Percentiles rank a stretch among this genome's conserved stretches.
These are phyloP conservation scores for Aspergillus sp. DNA, from an alignment of 2,329 filamentous ascomycete genomes.

Conservation along the genomic window DNA sequence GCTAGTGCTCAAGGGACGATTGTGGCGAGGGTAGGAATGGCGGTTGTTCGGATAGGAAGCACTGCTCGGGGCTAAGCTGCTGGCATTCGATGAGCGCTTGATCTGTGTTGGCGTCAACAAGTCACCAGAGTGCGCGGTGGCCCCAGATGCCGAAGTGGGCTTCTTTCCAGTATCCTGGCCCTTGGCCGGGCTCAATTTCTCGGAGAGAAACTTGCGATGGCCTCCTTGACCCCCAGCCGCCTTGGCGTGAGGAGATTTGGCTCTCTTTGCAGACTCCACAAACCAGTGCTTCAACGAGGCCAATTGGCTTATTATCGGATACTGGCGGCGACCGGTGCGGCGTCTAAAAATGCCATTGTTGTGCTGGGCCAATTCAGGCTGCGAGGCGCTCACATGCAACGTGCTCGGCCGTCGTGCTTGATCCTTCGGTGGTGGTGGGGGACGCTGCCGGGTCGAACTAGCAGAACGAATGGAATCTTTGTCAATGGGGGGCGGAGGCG, in stretches of 20 bases:
- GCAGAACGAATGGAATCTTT: constrained; percentile 70
- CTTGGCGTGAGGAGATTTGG: constrained; percentile 56
- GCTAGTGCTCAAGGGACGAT: constrained; percentile 38
- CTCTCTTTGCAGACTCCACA: constrained; percentile 65
- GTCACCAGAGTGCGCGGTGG: constrained; percentile 27
- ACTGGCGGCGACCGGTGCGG: constrained; percentile 58
- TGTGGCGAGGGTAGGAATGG: constrained; percentile 43
- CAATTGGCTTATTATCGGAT: constrained; percentile 67
- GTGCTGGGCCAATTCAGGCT: constrained; percentile 62
- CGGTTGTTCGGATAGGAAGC: constrained; percentile 45
- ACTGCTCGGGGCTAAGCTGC: constrained; percentile 45
- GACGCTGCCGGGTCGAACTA: constrained; percentile 75
- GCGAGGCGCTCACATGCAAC: constrained; percentile 76
- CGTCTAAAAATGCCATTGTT: constrained; percentile 58
- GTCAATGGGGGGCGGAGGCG: constrained; percentile 70
- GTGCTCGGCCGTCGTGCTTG: constrained; percentile 77
- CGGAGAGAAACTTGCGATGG: constrained; percentile 41
- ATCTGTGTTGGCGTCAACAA: constrained; percentile 40
- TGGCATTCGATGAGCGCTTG: constrained; percentile 44
- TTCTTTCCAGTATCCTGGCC: constrained; percentile 38
- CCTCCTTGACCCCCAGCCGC: constrained; percentile 28
- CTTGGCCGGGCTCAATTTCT: constrained; percentile 43
- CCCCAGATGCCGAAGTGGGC: constrained; percentile 24
- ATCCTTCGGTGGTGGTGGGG: constrained; percentile 85
- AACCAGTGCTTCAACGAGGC: constrained; percentile 72